These are phyloP conservation scores for Mercurialis annua DNA, from an alignment of 345 rosid species.

Conservation along the genomic window DNA sequence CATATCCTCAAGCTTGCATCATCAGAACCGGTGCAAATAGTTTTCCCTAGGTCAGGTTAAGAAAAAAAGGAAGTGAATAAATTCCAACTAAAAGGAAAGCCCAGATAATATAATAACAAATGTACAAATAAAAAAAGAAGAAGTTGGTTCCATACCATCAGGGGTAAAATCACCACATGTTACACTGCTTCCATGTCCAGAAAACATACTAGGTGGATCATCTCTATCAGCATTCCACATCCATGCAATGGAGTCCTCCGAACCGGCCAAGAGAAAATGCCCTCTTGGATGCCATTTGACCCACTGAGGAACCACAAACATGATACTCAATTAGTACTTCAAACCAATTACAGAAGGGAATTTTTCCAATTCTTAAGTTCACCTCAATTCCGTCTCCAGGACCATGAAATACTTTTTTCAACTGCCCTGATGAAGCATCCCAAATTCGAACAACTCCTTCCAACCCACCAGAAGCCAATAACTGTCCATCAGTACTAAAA, in stretches of 20 bases:
- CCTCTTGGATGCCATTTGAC: conserved; percentile 95
- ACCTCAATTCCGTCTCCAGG: conserved; percentile 82
- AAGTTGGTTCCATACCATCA: conserved; percentile 54
- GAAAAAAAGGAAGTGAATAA: not conserved
- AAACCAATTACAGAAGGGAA: not conserved
- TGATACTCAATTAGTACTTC: conserved; percentile 6
- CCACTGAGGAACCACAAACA: conserved; percentile 56
- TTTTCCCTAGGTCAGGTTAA: conserved; percentile 51
- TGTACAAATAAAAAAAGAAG: not conserved
- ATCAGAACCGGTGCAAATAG: conserved; percentile 84
- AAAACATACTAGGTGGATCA: conserved; percentile 61
- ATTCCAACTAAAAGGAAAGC: not conserved
- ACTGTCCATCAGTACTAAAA: conserved; percentile 72
- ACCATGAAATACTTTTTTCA: conserved; percentile 59
- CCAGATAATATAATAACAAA: not conserved
- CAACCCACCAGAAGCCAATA: conserved; percentile 75
- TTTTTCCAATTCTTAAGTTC: conserved; percentile 7
- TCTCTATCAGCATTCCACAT: conserved; percentile 97
- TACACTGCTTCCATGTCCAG: conserved; percentile 69
- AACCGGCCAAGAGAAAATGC: conserved; percentile 81
- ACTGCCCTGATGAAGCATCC: conserved; percentile 58
- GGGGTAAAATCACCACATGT: conserved; percentile 96
- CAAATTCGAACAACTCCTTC: conserved; percentile 78
- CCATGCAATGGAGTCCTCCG: conserved; percentile 74
- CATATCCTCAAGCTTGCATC: conserved; percentile 86